Evolutionary conservation across 2,329 filamentous ascomycete genomes (phyloP).

Genomic region (Nigrospora sphaerica): DNA sequence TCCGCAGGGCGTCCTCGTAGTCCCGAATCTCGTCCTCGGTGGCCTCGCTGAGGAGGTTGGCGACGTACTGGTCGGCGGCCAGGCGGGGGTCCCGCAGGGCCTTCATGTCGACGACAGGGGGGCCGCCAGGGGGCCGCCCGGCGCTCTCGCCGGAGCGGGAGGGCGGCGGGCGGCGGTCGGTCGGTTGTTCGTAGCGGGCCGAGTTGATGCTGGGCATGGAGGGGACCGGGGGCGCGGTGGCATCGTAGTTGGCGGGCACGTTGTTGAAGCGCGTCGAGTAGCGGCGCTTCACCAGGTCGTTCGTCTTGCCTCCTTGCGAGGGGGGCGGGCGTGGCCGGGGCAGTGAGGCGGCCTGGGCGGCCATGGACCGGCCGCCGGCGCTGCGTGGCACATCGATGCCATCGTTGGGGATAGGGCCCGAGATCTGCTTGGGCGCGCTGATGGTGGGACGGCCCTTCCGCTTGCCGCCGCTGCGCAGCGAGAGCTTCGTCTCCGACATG

Average conservation of each 20-base stretch:
- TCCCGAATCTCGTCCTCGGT: constrained; percentile 80
- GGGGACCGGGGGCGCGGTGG: constrained; percentile 67
- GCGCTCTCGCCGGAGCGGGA: constrained; percentile 40
- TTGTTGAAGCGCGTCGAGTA: constrained; percentile 92
- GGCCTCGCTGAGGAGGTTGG: constrained; percentile 71
- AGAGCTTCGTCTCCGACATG: constrained; percentile 59
- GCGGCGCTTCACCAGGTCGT: constrained; percentile 84
- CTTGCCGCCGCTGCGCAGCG: constrained; percentile 54
- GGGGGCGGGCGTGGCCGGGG: constrained; percentile 42
- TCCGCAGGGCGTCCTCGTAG: constrained; percentile 69
- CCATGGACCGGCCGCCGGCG: constrained; percentile 22
- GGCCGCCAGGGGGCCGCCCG: constrained; percentile 36
- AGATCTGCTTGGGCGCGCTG: constrained; percentile 57
- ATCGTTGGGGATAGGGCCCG: constrained; percentile 50
- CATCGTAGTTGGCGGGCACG: constrained; percentile 61
- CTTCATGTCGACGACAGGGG: constrained; percentile 66
- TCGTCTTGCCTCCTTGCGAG: constrained; percentile 53
- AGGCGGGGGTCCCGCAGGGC: constrained; percentile 75
- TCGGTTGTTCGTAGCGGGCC: constrained; percentile 45
- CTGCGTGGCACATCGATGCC: constrained; percentile 28
- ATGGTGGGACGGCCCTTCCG: constrained; percentile 55
- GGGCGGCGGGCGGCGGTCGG: constrained; percentile 41
- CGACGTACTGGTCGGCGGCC: constrained; percentile 70
- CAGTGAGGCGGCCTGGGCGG: constrained; percentile 14
- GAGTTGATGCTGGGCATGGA: constrained; percentile 47